phyloP scores from a whole-genome alignment of 1,284 basidiomycete genomes.

The Irpex rosettiformis region DNA sequence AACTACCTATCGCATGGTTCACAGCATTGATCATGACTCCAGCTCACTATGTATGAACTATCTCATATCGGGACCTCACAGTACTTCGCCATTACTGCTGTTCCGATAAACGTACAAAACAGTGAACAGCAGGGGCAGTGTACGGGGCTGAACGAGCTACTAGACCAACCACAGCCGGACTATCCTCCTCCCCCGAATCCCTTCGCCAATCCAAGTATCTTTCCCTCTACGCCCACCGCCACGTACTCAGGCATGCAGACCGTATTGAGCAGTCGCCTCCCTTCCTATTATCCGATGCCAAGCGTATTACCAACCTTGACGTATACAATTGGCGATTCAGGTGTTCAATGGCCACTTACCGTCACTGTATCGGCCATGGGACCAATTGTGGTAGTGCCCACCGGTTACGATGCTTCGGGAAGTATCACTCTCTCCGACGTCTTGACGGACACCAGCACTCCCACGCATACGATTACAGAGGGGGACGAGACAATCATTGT shows the following conservation, averaged over 20 bases:
- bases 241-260: neutral
- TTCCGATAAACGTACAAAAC: conserved; percentile 41
- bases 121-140: conserved; percentile 19
- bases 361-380: conserved; percentile 1
- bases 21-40: neutral
- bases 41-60: conserved; percentile 50
- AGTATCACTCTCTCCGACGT: neutral
- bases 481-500: conserved; percentile 20
- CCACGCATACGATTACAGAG: neutral
- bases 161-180: conserved; percentile 33
- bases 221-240: neutral
- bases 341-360: conserved; percentile 15
- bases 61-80: conserved; percentile 34
- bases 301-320: conserved; percentile 9
- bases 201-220: conserved; percentile 1
- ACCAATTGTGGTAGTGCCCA: conserved; percentile 2
- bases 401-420: neutral
- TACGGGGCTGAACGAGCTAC: conserved; percentile 33
- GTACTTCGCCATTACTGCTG: conserved; percentile 42
- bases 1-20: neutral
- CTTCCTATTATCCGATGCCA: neutral
- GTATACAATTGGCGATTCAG: conserved; percentile 18
- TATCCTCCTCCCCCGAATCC: conserved; percentile 23
- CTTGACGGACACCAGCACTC: neutral
- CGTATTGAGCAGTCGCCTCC: neutral